Evolutionary conservation across 345 rosid species (phyloP).

Genomic region (Heritiera littoralis): DNA sequence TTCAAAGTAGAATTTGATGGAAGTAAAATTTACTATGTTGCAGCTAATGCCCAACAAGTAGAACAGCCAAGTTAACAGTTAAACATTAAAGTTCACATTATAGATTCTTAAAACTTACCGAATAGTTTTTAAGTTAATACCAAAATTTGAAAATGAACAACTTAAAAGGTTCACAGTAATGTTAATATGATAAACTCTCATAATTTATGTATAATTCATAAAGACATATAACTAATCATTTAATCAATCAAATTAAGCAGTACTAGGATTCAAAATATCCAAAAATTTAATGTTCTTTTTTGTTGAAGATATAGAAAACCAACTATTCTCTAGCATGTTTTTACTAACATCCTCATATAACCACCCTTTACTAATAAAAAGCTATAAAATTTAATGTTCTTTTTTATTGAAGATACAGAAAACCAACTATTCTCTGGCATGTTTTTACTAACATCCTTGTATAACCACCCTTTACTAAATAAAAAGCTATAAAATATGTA

Average conservation of each 20-base stretch:
- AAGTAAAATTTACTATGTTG: background rate
- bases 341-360: background rate
- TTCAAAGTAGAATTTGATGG: background rate
- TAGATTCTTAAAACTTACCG: background rate
- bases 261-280: background rate
- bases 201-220: background rate
- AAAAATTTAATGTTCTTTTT: background rate
- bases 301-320: background rate
- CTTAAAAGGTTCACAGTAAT: background rate
- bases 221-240: background rate
- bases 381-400: background rate
- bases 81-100: background rate
- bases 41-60: background rate
- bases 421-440: slow-evolving; percentile 6
- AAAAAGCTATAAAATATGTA: background rate
- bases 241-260: background rate
- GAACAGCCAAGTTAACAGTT: no score
- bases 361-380: background rate
- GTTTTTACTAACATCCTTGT: background rate
- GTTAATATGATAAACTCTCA: background rate
- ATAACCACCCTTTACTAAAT: background rate
- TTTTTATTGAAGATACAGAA: background rate
- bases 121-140: background rate
- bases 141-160: background rate
- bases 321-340: background rate